Conservation (phyloP, 768 basidiomycete genomes). For the Trametes punicea region DNA sequence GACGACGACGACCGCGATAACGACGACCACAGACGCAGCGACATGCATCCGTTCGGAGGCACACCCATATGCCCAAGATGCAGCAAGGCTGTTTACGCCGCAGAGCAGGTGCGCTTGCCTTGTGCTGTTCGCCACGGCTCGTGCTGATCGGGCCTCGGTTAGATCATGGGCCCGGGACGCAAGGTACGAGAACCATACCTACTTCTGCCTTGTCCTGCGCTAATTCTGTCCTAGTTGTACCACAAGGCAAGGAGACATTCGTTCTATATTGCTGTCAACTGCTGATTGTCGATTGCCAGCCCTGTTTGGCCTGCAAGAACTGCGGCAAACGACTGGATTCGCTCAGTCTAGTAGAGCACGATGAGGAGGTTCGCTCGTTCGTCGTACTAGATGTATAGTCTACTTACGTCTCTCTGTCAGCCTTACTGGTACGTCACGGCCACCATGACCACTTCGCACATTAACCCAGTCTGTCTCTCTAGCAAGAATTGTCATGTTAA, state of each 20-base stretch:
- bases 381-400: no score
- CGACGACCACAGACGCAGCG: background rate
- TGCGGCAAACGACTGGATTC: conserved; percentile 83
- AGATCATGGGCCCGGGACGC: conserved; percentile 86
- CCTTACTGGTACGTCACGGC: conserved; percentile 42
- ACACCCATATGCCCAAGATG: conserved; percentile 73
- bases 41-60: conserved; percentile 72
- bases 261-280: background rate
- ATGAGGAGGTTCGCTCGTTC: conserved; percentile 83
- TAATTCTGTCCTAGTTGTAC: conserved; percentile 53
- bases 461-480: conserved; percentile 1
- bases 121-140: background rate
- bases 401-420: conserved; percentile 30
- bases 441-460: background rate
- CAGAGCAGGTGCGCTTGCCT: conserved; percentile 65
- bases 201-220: conserved; percentile 5
- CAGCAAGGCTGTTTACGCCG: conserved; percentile 76
- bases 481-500: conserved; percentile 84
- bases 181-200: conserved; percentile 53
- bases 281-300: conserved; percentile 38
- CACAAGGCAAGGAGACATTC: conserved; percentile 54
- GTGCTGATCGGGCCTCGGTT: conserved; percentile 16
- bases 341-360: conserved; percentile 73
- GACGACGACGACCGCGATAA: background rate
- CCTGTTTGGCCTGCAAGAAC: conserved; percentile 72